Conservation (phyloP, 192 early-diverging fungal species). For the Rhizophagus sp. region DNA sequence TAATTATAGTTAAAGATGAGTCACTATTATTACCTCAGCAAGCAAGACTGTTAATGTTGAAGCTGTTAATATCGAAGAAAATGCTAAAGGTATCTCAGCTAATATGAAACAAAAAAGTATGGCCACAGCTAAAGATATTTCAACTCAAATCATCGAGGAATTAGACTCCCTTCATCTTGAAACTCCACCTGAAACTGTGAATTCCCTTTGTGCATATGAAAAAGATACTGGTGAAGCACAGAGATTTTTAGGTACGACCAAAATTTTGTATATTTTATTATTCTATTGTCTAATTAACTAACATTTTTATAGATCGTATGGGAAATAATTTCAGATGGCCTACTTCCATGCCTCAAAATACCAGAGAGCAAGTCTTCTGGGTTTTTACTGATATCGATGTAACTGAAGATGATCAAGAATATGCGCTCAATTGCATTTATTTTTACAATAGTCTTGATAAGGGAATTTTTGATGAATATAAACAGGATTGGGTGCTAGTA, state of each 20-base stretch:
- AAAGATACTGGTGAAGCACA: too few species aligned
- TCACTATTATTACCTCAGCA: not conserved
- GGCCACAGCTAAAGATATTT: too few species aligned
- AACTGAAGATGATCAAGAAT: not conserved
- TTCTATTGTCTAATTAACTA: slow-evolving; percentile 7
- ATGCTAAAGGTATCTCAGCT: not conserved
- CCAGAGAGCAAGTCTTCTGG: not conserved
- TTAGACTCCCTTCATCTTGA: too few species aligned
- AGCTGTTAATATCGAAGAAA: not conserved
- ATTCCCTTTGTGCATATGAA: too few species aligned
- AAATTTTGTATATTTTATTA: not conserved
- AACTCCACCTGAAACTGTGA: too few species aligned
- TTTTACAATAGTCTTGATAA: slow-evolving; percentile 8
- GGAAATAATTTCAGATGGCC: slow-evolving; percentile 9
- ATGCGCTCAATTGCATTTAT: not conserved
- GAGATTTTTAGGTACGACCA: too few species aligned
- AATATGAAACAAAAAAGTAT: not conserved
- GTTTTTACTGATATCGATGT: not conserved
- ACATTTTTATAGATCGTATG: slow-evolving; percentile 7
- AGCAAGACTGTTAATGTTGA: not conserved
- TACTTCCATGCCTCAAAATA: not conserved
- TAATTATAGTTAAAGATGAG: not conserved
- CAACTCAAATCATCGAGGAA: too few species aligned
- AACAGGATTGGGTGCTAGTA: not conserved
- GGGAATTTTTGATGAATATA: not conserved